Evolutionary conservation across 192 early-diverging fungal species (phyloP), one percentile per base, ranked within the genome.

Genomic region (Bifiguratus adelaidae): DNA sequence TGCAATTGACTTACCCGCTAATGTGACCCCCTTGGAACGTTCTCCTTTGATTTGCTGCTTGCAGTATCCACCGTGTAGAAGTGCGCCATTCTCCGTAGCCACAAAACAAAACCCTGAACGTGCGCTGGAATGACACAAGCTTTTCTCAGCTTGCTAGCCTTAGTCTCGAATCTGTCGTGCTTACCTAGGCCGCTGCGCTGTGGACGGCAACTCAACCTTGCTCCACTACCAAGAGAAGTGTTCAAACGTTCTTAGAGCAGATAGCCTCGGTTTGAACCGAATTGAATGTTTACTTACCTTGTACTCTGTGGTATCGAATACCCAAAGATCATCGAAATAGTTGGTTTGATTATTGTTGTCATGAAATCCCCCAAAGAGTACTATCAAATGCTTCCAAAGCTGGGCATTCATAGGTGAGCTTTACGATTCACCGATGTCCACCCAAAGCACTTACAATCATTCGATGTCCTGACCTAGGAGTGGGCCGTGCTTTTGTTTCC

Each of bases 41-140:
- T 80, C 53, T 2, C 81, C 81, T 52, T 84, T 84, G 21, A 60
- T 60, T 29, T 71, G 53, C 33, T 66, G 65, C 50, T 81, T 83
- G 25, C 63, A 72, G 59, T 85, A 87, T 3, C 84, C 84, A 26
- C 84, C 84, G 54, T 82, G 83, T 19, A 87, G 35, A 47, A 67
- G 64, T 6, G 73, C 60, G 3, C 63, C 68, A 33, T 86, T 79
- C 24, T 61, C 51, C 23, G 67, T 61, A 11, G 64, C 58, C 25
- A 62, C 52, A 30, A 86, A 66, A 12, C 78, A 76, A 48, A 77
- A 82, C 21, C 81, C 83, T 19, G 73, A 77, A 7, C 83, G 58
- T 21, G 73, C 65, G 0, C 56, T 51, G 3, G 57, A 70, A 15
- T 27, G 26, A 4, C 20, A 58, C 21, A 6, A 24, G 8, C 21